These are phyloP conservation scores for Floccularia luteovirens DNA, from an alignment of 768 basidiomycete genomes.

Conservation along the genomic window DNA sequence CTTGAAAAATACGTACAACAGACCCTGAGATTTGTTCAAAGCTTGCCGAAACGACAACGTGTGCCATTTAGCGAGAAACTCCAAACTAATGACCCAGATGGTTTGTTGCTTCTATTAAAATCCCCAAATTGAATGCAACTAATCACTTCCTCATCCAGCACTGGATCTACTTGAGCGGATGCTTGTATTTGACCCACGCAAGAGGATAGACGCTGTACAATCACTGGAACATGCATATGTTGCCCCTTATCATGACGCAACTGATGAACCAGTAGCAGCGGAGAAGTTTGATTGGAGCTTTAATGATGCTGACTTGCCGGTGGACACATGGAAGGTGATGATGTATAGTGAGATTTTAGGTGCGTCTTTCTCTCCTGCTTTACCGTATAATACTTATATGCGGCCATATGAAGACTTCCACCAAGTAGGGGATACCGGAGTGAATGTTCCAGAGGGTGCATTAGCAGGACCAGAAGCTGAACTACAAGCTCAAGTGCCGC, in stretches of 20 bases:
- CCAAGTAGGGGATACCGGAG: constrained; percentile 56
- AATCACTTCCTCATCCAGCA: constrained; percentile 35
- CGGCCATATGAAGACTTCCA: constrained; percentile 56
- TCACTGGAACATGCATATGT: constrained; percentile 93
- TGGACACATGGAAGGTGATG: constrained; percentile 99
- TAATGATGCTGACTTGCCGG: constrained; percentile 97
- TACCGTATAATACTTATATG: not conserved
- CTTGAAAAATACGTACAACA: constrained; percentile 23
- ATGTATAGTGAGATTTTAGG: constrained; percentile 99
- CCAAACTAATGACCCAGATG: constrained; percentile 78
- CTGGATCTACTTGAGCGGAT: constrained; percentile 96
- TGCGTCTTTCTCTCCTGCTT: constrained; percentile 23
- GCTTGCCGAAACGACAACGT: constrained; percentile 91
- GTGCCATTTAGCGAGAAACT: constrained; percentile 95
- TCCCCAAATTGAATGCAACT: not conserved
- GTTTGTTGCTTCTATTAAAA: constrained; percentile 32
- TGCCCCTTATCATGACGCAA: constrained; percentile 95
- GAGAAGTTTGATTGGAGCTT: constrained; percentile 99
- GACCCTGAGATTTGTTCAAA: constrained; percentile 99
- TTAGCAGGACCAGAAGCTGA: constrained; percentile 52
- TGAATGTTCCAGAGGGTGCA: constrained; percentile 59
- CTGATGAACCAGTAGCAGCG: constrained; percentile 89
- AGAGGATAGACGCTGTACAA: constrained; percentile 89
- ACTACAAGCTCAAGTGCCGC: too few species aligned
- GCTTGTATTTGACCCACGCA: constrained; percentile 97